Percentiles rank a stretch among this genome's conserved stretches.
These are phyloP conservation scores for Zygosaccharomyces pseudobailii DNA, from an alignment of 1,139 yeast genomes.

Conservation along the genomic window DNA sequence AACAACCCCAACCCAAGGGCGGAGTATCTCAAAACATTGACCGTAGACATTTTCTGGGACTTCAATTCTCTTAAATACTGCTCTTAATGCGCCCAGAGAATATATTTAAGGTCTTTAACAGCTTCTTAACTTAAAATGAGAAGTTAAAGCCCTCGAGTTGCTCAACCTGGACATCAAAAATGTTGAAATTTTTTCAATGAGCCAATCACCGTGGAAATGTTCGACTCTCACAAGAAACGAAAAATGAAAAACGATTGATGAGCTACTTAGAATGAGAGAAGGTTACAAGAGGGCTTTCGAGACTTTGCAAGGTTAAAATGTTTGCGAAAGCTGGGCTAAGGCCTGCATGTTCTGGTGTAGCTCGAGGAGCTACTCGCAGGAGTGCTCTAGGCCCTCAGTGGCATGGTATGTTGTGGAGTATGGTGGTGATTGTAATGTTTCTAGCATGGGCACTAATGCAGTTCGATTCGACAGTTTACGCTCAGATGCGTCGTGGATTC, in stretches of 20 bases:
- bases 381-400: constrained; percentile 5
- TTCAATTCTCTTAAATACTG: neutral
- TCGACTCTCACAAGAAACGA: neutral
- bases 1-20: constrained; percentile 84
- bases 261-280: neutral
- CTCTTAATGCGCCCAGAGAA: neutral
- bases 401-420: constrained; percentile 13
- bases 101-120: neutral
- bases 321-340: constrained; percentile 2
- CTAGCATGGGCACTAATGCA: constrained; percentile 13
- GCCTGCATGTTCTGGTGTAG: neutral
- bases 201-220: constrained; percentile 1
- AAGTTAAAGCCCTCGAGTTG: neutral
- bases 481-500: constrained; percentile 3
- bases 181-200: neutral
- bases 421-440: constrained; percentile 6
- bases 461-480: constrained; percentile 1
- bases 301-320: neutral
- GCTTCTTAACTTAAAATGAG: neutral
- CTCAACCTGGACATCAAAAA: neutral
- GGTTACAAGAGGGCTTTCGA: neutral
- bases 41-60: constrained; percentile 40
- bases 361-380: neutral
- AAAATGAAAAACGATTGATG: neutral
- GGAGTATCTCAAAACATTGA: constrained; percentile 80